phyloP scores from a whole-genome alignment of 2,329 filamentous ascomycete species.

The Apiospora koreana region DNA sequence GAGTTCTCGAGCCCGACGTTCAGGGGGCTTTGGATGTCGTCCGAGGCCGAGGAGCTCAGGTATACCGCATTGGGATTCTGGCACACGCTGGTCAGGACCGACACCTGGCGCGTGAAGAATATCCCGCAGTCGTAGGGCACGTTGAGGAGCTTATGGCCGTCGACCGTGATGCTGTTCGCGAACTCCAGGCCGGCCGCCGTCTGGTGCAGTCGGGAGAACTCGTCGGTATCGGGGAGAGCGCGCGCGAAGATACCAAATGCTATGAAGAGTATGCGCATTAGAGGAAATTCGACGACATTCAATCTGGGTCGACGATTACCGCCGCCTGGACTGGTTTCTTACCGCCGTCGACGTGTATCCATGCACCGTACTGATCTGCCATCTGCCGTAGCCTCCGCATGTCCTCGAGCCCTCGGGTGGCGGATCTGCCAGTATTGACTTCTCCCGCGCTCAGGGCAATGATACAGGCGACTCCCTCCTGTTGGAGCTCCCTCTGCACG shows the following conservation, averaged over 20 bases:
- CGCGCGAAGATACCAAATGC: constrained; percentile 86
- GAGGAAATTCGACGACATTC: not conserved
- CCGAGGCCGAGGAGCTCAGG: constrained; percentile 48
- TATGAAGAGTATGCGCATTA: not conserved
- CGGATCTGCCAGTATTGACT: constrained; percentile 86
- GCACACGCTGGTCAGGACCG: constrained; percentile 65
- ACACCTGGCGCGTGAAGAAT: constrained; percentile 72
- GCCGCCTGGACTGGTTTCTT: constrained; percentile 23
- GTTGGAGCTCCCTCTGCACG: constrained; percentile 61
- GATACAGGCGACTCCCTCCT: constrained; percentile 64
- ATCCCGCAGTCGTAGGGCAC: constrained; percentile 94
- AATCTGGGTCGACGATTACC: too few relatives aligned
- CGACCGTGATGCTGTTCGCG: constrained; percentile 83
- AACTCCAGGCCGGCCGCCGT: constrained; percentile 69
- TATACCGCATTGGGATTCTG: constrained; percentile 86
- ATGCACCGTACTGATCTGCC: constrained; percentile 73
- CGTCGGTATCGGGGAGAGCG: constrained; percentile 55
- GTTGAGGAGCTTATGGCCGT: constrained; percentile 91
- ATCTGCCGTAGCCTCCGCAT: constrained; percentile 65
- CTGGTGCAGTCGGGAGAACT: constrained; percentile 56
- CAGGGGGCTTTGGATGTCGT: constrained; percentile 72
- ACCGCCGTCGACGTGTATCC: constrained; percentile 88
- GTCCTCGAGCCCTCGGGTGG: constrained; percentile 58
- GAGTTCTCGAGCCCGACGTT: constrained; percentile 92
- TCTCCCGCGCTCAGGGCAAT: constrained; percentile 83